A percentile compares a stretch with the other conserved stretches of the same genome.
phyloP scores from a whole-genome alignment of 345 rosid species.

The Brassica nigra region DNA sequence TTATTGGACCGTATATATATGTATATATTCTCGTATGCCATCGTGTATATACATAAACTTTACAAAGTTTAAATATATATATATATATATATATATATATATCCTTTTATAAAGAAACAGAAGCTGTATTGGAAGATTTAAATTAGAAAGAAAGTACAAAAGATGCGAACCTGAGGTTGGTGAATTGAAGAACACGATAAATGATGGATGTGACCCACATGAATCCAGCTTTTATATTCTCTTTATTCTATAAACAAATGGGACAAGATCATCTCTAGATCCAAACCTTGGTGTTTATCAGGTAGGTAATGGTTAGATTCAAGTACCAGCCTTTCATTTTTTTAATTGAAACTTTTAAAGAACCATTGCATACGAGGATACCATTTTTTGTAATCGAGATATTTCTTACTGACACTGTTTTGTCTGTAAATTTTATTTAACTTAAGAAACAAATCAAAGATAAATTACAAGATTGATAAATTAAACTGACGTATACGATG shows the following conservation, averaged over 20 bases:
- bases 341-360: neutral
- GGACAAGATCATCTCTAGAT: conserved; percentile 28
- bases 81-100: no score
- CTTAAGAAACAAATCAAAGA: neutral
- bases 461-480: neutral
- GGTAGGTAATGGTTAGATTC: conserved; percentile 20
- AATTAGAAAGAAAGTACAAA: conserved; percentile 29
- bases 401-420: neutral
- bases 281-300: conserved; percentile 23
- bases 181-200: conserved; percentile 35
- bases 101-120: neutral
- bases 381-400: neutral
- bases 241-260: conserved; percentile 19
- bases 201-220: conserved; percentile 42
- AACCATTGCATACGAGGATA: conserved; percentile 5
- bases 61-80: neutral
- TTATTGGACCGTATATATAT: neutral
- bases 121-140: neutral
- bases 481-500: neutral
- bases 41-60: neutral
- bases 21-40: neutral
- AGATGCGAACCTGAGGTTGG: conserved; percentile 36
- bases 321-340: neutral
- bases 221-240: conserved; percentile 34
- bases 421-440: neutral